Base-by-base conservation (phyloP, 768 basidiomycete genomes). In the Leccinum obscurum region DNA sequence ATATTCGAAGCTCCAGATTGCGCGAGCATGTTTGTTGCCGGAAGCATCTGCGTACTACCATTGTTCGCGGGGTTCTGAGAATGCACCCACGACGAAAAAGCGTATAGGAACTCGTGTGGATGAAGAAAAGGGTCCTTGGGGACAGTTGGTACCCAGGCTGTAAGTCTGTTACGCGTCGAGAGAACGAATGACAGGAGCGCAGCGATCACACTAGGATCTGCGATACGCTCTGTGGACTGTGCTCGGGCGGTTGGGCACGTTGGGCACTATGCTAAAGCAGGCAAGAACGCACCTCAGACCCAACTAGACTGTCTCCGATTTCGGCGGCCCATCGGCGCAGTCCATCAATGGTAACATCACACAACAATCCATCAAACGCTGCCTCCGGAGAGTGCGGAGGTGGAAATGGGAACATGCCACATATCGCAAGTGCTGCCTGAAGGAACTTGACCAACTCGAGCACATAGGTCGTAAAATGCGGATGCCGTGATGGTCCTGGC, bases 41-140 rank as follows among this genome's bases (percentile, higher is more conserved):
- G 80, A 17, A 75, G 60, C n/a, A 50, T 57, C 24, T 69, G 50
- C 65, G 70, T 57, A 39, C 56, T 58, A 24, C 58, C 39, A 55
- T 59, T 64, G 55, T n/a, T 61, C 37, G 54, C 53, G 49, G 50
- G 6, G 24, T 54, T 44, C 51, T 73, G 71, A 15, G 66, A 64
- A 24, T 70, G 65, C 7, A 54, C 56, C 64, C 69, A 75, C 26
- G 64, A 70, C 10, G 70, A 66, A 6, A 93, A 76, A 2, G 82
- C 81, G 26, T 76, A 71, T 22, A 81, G 67, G 61, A 93, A 88
- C 9, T 75, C 75, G 44, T 81, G 70, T 1, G 90, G 89, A 58
- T 90, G 82, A 50, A 90, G 76, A 68, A 94, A 92, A 1, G 92
- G 92, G 70, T 93, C 92, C 70, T 86, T 87, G 2, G 91, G 88